Percentiles rank a stretch among this genome's conserved stretches.
Evolutionary conservation across 2,329 filamentous ascomycete species (phyloP).

Genomic region (Teratosphaeriaceae sp.): DNA sequence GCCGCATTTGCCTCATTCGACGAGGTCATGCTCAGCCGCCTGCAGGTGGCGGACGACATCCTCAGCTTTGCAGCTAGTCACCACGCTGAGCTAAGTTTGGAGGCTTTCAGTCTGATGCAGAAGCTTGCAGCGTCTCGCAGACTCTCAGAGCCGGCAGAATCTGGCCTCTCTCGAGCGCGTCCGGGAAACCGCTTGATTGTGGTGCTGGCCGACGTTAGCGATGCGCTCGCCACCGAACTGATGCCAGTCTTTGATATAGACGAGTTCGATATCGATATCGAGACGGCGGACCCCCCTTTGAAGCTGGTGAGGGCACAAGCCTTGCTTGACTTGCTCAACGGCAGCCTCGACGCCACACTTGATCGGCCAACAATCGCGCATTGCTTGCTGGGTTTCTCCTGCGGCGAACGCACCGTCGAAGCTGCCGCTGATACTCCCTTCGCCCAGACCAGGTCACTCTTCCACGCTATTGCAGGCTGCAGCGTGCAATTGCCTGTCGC

Average conservation of each 20-base stretch:
- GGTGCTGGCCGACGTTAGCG: slow-evolving; percentile 33
- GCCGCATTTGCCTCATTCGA: slow-evolving; percentile 82
- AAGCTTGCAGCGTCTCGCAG: slow-evolving; percentile 80
- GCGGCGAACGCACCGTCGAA: slow-evolving; percentile 62
- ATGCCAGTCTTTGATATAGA: slow-evolving; percentile 75
- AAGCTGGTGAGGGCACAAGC: slow-evolving; percentile 72
- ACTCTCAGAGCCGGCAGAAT: slow-evolving; percentile 63
- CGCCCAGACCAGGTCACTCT: slow-evolving; percentile 64
- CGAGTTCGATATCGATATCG: slow-evolving; percentile 75
- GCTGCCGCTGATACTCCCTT: slow-evolving; percentile 65
- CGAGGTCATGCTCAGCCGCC: slow-evolving; percentile 76
- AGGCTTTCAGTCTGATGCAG: slow-evolving; percentile 74
- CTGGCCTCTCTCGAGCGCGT: slow-evolving; percentile 46
- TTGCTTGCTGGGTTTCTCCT: slow-evolving; percentile 79
- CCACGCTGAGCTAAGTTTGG: slow-evolving; percentile 71
- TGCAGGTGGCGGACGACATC: slow-evolving; percentile 72
- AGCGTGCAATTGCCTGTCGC: slow-evolving; percentile 45
- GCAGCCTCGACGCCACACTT: slow-evolving; percentile 67
- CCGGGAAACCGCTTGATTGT: slow-evolving; percentile 25
- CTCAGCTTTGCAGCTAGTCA: slow-evolving; percentile 82
- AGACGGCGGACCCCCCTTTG: slow-evolving; percentile 59
- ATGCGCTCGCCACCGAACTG: slow-evolving; percentile 69
- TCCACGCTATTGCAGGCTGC: slow-evolving; percentile 68
- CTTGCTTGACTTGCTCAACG: slow-evolving; percentile 78
- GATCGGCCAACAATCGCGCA: slow-evolving; percentile 83